Evolutionary conservation across 176 grass and related monocot species (phyloP).

Genomic region (Cenchrus fungigraminus): DNA sequence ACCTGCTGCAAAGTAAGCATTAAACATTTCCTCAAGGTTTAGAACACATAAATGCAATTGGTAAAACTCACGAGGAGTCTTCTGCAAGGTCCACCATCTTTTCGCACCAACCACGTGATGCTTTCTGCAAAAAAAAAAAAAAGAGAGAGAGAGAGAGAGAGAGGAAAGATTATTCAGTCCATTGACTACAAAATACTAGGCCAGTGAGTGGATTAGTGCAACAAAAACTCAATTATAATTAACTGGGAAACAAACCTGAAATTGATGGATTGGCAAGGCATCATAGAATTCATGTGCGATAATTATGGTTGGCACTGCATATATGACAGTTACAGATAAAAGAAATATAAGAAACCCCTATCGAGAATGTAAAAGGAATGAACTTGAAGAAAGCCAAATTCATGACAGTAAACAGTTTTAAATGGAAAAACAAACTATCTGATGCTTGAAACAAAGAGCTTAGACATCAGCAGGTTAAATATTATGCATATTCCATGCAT

Average conservation of each 20-base stretch:
- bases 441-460: neutral
- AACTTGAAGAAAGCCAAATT: neutral
- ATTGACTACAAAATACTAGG: conserved; percentile 29
- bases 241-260: conserved; percentile 68
- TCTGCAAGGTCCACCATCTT: conserved; percentile 90
- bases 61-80: conserved; percentile 78
- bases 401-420: neutral
- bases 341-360: conserved; percentile 12
- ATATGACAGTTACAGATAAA: conserved; percentile 27
- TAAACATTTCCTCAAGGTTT: conserved; percentile 33
- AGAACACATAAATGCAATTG: neutral
- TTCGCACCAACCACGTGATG: conserved; percentile 77
- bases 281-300: conserved; percentile 96
- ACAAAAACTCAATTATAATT: conserved; percentile 16
- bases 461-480: conserved; percentile 17
- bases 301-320: conserved; percentile 82
- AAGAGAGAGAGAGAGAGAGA: neutral
- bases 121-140: conserved; percentile 53
- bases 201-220: neutral
- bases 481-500: conserved; percentile 7
- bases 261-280: conserved; percentile 88
- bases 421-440: neutral
- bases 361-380: conserved; percentile 23
- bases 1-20: conserved; percentile 58
- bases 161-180: conserved; percentile 13